Evolutionary conservation across 768 basidiomycete genomes (phyloP).

Genomic region (Jaapia argillacea): DNA sequence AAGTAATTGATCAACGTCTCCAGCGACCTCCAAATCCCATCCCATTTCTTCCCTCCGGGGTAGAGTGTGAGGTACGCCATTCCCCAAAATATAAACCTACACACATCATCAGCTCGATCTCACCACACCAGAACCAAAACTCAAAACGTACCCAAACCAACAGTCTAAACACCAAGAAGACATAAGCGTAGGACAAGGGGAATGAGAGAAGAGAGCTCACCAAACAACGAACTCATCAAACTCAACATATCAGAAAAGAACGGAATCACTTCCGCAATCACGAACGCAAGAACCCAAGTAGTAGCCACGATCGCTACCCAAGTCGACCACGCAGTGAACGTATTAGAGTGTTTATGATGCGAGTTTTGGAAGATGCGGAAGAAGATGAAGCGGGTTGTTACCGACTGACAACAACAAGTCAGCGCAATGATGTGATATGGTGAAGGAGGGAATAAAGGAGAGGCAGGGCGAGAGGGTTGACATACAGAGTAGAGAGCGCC

Average conservation of each 20-base stretch:
- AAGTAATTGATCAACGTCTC: conserved; percentile 30
- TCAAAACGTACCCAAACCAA: conserved; percentile 17
- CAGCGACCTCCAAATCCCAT: conserved; percentile 16
- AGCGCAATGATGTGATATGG: background rate
- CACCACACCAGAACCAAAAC: too few species aligned
- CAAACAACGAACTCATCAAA: conserved; percentile 33
- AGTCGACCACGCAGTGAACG: conserved; percentile 12
- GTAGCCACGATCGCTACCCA: conserved; percentile 16
- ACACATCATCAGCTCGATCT: too few species aligned
- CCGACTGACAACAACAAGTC: conserved; percentile 17
- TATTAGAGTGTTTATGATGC: conserved; percentile 22
- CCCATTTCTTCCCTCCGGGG: conserved; percentile 25
- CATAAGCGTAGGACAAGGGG: background rate
- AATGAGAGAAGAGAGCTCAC: conserved; percentile 13
- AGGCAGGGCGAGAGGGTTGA: too few species aligned
- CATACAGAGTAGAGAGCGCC: conserved; percentile 33
- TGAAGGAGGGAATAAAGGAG: too few species aligned
- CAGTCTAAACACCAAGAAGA: background rate
- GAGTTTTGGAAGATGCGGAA: conserved; percentile 32
- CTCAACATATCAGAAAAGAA: conserved; percentile 30
- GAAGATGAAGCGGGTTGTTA: conserved; percentile 34
- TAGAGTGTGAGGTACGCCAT: conserved; percentile 32
- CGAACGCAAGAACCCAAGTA: conserved; percentile 16
- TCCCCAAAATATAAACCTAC: conserved; percentile 35
- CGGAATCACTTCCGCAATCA: conserved; percentile 19